Evolutionary conservation across 2,329 filamentous ascomycete species (phyloP).

Genomic region (Tolypocladium pustulatum): DNA sequence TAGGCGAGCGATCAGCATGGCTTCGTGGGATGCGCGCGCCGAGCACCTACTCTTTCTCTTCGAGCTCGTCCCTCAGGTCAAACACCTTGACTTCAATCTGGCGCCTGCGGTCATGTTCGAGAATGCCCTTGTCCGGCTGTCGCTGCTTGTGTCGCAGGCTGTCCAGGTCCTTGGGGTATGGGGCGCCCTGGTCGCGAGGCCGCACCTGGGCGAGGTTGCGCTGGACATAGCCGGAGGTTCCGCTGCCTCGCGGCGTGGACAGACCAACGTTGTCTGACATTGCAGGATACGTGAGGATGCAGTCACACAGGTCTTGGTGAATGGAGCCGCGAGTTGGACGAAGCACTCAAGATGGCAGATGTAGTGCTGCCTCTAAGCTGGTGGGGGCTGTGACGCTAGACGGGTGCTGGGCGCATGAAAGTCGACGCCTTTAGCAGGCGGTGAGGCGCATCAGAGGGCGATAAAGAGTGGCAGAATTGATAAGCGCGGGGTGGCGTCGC

Average conservation of each 20-base stretch:
- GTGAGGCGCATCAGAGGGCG: slow-evolving; percentile 6
- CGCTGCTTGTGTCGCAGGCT: slow-evolving; percentile 64
- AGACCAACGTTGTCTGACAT: slow-evolving; percentile 99
- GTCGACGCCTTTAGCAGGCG: slow-evolving; percentile 7
- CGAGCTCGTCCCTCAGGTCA: slow-evolving; percentile 79
- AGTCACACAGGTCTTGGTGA: neutral
- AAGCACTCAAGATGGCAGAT: neutral
- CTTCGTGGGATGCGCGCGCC: neutral
- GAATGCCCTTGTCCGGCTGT: slow-evolving; percentile 81
- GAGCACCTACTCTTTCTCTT: slow-evolving; percentile 64
- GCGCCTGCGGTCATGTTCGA: slow-evolving; percentile 87
- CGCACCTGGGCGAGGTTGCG: slow-evolving; percentile 84
- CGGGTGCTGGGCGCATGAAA: neutral
- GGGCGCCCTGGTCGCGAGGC: slow-evolving; percentile 69
- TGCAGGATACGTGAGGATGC: slow-evolving; percentile 1
- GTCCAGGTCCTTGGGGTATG: slow-evolving; percentile 64
- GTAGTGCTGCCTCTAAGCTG: neutral
- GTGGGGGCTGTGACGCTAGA: neutral
- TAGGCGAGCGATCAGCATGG: slow-evolving; percentile 5
- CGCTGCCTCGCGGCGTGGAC: slow-evolving; percentile 84
- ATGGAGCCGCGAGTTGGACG: neutral
- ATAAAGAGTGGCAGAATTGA: slow-evolving; percentile 15
- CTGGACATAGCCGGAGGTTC: slow-evolving; percentile 95
- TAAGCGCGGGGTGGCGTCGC: slow-evolving; percentile 10
- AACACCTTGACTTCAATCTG: slow-evolving; percentile 91